Evolutionary conservation across 1,284 basidiomycete genomes (phyloP).

Genomic region (Apiotrichum laibachii): DNA sequence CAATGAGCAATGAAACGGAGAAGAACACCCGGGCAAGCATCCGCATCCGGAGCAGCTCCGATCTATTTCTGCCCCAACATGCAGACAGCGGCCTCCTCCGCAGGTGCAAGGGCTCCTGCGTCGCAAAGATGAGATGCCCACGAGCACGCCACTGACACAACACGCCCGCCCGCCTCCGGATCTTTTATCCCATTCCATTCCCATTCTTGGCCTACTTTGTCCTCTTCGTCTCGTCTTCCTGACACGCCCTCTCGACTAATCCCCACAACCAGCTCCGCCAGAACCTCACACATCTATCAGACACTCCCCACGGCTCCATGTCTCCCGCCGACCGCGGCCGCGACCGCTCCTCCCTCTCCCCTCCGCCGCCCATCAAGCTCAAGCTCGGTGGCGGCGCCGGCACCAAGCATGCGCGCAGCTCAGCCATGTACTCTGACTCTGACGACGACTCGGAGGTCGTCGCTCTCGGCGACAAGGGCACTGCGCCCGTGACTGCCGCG

Average conservation of each 20-base stretch:
- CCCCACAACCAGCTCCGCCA: conserved; percentile 14
- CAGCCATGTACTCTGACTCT: conserved; percentile 34
- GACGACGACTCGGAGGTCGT: conserved; percentile 23
- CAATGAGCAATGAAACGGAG: background rate
- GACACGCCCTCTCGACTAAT: background rate
- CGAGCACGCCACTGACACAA: too few species aligned
- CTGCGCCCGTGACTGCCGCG: background rate
- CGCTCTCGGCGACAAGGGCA: background rate
- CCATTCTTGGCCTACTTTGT: too few species aligned
- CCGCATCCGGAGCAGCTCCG: too few species aligned
- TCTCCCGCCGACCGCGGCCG: conserved; percentile 18
- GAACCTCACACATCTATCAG: conserved; percentile 6
- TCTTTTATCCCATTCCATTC: background rate
- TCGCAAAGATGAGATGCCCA: too few species aligned
- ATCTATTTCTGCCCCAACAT: too few species aligned
- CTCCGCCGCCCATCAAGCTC: conserved; percentile 41
- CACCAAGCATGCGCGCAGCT: conserved; percentile 19
- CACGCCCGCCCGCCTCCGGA: too few species aligned
- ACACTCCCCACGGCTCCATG: background rate
- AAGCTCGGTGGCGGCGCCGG: conserved; percentile 18
- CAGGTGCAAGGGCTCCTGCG: too few species aligned
- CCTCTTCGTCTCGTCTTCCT: too few species aligned
- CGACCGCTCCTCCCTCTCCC: conserved; percentile 30
- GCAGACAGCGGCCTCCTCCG: too few species aligned
- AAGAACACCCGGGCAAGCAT: background rate